Evolutionary conservation across 1,284 basidiomycete genomes (phyloP), one percentile per base, ranked within the genome.

Genomic region (Porodaedalea pini): DNA sequence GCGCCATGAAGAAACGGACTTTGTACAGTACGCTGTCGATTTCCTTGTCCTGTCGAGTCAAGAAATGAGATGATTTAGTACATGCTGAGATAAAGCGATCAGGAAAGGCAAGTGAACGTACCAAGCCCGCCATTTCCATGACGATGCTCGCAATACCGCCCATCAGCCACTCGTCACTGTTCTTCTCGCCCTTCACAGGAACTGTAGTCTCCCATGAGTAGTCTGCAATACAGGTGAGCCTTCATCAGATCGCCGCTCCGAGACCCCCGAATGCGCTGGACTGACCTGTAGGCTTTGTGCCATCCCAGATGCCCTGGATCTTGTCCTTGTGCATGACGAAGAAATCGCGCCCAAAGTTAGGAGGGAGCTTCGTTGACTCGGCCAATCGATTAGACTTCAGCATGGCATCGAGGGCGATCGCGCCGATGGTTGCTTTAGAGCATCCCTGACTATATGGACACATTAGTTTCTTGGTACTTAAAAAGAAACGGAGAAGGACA

Each of bases 301-400:
- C 56, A 39, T 58, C 31, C 60, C 60, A 61, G 7, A 41, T 19
- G 17, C 37, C 49, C n/a, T 45, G 25, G n/a, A 58, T 61, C 21
- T 51, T 54, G 25, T 45, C 34, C 4, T 3, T 37, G 23, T 58
- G 53, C 19, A 19, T 36, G n/a, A 21, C 44, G 49, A 61, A 61
- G 60, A 61, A 61, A n/a, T 51, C 48, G n/a, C 23, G 32, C 8
- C 57, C 57, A 41, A 61, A 61, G 27, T 59, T 43, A 13, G 2
- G 8, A n/a, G 60, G 57, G 11, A 53, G 21, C 51, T 54, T 39
- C 27, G 51, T 47, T 17, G 51, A 32, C 4, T 47, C 45, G n/a
- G 45, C 23, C 7, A 29, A 29, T 5, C 15, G 23, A 11, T 11
- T 8, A 11, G 45, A 31, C 15, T 47, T 47, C n/a, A 62, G 40